phyloP scores from a whole-genome alignment of 306 rosid genomes.

The Echinosophora koreensis region DNA sequence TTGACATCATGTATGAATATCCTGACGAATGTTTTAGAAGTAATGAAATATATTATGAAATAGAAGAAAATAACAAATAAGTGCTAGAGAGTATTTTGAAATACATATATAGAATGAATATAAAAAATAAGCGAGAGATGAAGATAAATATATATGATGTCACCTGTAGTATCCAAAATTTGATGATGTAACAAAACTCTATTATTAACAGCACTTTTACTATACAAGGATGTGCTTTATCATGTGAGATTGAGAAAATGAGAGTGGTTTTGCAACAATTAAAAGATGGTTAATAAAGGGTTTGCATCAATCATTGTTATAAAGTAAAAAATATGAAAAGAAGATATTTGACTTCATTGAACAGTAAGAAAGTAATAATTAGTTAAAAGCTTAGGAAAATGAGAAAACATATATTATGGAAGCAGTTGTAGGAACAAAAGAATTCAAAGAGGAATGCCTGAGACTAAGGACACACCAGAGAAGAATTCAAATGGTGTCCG shows the following conservation, averaged over 20 bases:
- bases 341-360: slow-evolving; percentile 13
- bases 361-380: not conserved
- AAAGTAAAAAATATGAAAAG: not conserved
- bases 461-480: slow-evolving; percentile 54
- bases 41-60: too few relatives aligned
- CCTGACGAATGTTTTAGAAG: too few relatives aligned
- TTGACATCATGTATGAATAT: too few relatives aligned
- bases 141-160: too few relatives aligned
- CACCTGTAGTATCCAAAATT: too few relatives aligned
- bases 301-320: slow-evolving; percentile 22
- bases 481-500: slow-evolving; percentile 65
- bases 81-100: too few relatives aligned
- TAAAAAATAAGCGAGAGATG: too few relatives aligned
- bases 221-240: not conserved
- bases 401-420: not conserved
- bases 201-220: too few relatives aligned
- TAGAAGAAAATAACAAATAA: too few relatives aligned
- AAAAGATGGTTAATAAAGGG: not conserved
- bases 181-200: too few relatives aligned
- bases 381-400: not conserved
- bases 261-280: not conserved
- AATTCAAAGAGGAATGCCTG: not conserved
- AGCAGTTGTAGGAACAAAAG: not conserved
- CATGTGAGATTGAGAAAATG: not conserved
- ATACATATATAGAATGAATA: too few relatives aligned